Base-by-base conservation (phyloP, 495 filamentous ascomycete species). In the Lasiosphaeriaceae sp. region DNA sequence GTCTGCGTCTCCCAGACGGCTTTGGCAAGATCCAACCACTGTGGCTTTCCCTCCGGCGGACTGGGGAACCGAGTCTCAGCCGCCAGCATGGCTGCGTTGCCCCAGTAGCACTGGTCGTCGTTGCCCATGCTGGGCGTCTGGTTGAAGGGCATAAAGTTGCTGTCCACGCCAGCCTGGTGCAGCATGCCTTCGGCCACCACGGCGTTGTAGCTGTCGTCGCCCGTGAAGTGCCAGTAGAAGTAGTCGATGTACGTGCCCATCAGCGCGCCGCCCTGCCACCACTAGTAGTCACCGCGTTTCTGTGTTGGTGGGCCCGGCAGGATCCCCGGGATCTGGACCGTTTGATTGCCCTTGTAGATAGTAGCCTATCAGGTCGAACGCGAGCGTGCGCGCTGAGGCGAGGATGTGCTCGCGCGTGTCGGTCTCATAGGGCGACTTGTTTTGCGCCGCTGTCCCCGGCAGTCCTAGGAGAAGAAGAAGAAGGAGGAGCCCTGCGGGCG, bases 81-180 rank as follows among this genome's bases (percentile, higher is more conserved):
- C 2, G 89, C 90, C 11, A 86, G 79, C 69, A 95, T 86, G 24
- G 86, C 83, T n/a, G 86, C 82, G 61, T 92, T 76, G 22, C 77
- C 88, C 90, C 90, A 95, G 66, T 92, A 92, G 1, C 86, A 86
- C 67, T 92, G 89, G 57, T 92, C 89, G 62, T 92, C 89, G 64
- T 92, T 92, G 26, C 89, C 89, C 46, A 88, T 78, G 0, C 85
- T 85, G 54, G 83, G 82, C 23, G 84, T 89, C 58, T 89, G 86
- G 66, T 92, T 92, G 2, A 74, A 73, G 39, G 85, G 83, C 71
- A 86, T 83, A 66, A 82, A 90, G 46, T 69, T 61, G 55, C 85
- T 76, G 47, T 82, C 71, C 47, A 72, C 73, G 7, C 85, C 87
- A 53, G 78, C 77, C 59, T 90, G 87, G 67, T 69, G 80, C 44